Conservation (phyloP, 2,329 filamentous ascomycete genomes). For the Penicillium sp. region DNA sequence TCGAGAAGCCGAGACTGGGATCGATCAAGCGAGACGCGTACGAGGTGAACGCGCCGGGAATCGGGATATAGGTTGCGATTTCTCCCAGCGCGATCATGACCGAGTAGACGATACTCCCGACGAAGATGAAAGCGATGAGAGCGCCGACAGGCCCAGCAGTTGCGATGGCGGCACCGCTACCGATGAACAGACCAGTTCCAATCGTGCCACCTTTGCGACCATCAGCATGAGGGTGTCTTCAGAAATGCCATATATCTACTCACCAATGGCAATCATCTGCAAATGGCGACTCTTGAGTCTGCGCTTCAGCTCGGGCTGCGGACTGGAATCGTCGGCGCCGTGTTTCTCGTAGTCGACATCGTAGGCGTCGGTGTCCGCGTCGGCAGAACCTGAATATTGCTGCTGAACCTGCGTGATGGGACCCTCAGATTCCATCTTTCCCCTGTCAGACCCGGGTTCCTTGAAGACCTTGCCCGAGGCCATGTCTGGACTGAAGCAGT, state of each 20-base stretch:
- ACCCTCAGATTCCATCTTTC: conserved; percentile 24
- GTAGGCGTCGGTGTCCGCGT: conserved; percentile 5
- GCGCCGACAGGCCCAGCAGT: conserved; percentile 61
- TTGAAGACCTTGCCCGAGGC: conserved; percentile 16
- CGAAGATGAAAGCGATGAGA: conserved; percentile 63
- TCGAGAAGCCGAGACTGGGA: conserved; percentile 66
- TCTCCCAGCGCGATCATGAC: conserved; percentile 64
- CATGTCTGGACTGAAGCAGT: conserved; percentile 20
- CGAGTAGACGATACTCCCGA: conserved; percentile 68
- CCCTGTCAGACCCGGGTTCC: conserved; percentile 9
- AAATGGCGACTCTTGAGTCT: conserved; percentile 81
- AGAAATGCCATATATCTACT: conserved; percentile 39
- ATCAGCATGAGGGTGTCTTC: not conserved
- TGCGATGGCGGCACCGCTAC: conserved; percentile 59
- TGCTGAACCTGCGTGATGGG: conserved; percentile 23
- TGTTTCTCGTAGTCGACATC: conserved; percentile 39
- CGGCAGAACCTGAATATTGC: not conserved
- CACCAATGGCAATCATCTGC: conserved; percentile 98
- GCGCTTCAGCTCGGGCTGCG: conserved; percentile 61
- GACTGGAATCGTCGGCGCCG: conserved; percentile 51
- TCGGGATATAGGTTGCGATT: conserved; percentile 72
- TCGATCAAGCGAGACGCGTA: conserved; percentile 72
- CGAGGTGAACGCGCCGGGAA: conserved; percentile 68
- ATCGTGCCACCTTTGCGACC: conserved; percentile 55
- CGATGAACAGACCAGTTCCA: conserved; percentile 67